Evolutionary conservation across 208 protist genomes (phyloP), one percentile per base, ranked within the genome.

Genomic region (Leishmania braziliensis): DNA sequence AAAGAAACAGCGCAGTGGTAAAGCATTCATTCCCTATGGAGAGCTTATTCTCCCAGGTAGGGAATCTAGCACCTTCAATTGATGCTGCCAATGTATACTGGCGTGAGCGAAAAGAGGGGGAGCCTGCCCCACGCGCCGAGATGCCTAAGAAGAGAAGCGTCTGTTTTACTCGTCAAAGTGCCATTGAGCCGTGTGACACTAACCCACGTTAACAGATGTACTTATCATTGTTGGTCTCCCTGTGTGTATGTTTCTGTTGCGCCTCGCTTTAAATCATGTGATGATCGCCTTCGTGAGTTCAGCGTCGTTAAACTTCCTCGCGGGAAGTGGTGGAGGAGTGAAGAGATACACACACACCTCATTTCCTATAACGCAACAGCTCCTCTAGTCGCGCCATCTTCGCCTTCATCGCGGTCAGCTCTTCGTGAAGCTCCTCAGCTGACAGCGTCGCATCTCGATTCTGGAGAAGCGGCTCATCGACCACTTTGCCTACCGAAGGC

Each of bases 381-480:
- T 87, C 77, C 62, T 96, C 93, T 73, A 96, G 79, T 46, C 66
- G 73, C n/a, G 75, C 87, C 74, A 96, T 80, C 74, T 92, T 81
- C 68, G 68, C 51, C 78, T 88, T 86, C 93, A 96, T 91, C 10
- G 65, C 76, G 0, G 91, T 84, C 54, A 96, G 84, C 77, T 92
- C 78, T 26, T 76, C 54, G 6, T 89, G 85, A 39, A 96, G 65
- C 9, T 82, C 78, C 54, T 33, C 78, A 29, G 68, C 74, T 16
- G 72, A 56, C 18, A 54, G 39, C 36, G 39, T 33, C 8, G 20
- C 46, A 54, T 73, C 69, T 23, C 6, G 23, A 73, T 73, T 53
- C 43, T 53, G 39, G 20, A 53, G 46, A 73, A 29, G 46, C 51
- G 51, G 43, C 50, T 2, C 51, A 1, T 29, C 29, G 29, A n/a